phyloP scores from a whole-genome alignment of 2,329 filamentous ascomycete genomes.

The Xylariaceae sp. region DNA sequence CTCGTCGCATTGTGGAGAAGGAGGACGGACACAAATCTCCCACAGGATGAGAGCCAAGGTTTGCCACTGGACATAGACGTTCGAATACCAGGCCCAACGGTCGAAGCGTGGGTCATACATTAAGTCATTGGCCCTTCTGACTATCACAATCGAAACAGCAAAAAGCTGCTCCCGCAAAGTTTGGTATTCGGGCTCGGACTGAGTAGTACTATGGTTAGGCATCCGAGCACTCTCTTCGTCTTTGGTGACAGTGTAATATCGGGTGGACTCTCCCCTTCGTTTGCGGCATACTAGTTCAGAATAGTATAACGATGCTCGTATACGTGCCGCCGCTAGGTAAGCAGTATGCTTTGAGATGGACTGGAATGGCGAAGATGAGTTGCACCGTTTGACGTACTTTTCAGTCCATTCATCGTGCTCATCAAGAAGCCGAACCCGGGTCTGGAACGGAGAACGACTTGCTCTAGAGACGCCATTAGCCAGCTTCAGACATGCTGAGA shows the following conservation, averaged over 20 bases:
- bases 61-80: conserved; percentile 20
- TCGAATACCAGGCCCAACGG: conserved; percentile 16
- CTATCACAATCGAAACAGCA: conserved; percentile 1
- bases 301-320: conserved; percentile 11
- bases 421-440: conserved; percentile 10
- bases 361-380: conserved; percentile 10
- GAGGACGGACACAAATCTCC: conserved; percentile 19
- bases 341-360: conserved; percentile 10
- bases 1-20: conserved; percentile 15
- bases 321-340: conserved; percentile 12
- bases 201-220: background rate
- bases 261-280: conserved; percentile 3
- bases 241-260: background rate
- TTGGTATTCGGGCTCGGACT: conserved; percentile 8
- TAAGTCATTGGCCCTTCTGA: conserved; percentile 11
- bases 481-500: background rate
- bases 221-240: background rate
- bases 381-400: conserved; percentile 13
- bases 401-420: conserved; percentile 17
- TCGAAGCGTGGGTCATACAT: conserved; percentile 14
- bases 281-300: conserved; percentile 13
- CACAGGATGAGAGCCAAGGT: conserved; percentile 15
- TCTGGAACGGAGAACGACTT: conserved; percentile 8
- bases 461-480: conserved; percentile 12
- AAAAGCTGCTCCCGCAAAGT: conserved; percentile 15